Conservation (phyloP, 169 alveolate genomes). For the Cytauxzoon felis region DNA sequence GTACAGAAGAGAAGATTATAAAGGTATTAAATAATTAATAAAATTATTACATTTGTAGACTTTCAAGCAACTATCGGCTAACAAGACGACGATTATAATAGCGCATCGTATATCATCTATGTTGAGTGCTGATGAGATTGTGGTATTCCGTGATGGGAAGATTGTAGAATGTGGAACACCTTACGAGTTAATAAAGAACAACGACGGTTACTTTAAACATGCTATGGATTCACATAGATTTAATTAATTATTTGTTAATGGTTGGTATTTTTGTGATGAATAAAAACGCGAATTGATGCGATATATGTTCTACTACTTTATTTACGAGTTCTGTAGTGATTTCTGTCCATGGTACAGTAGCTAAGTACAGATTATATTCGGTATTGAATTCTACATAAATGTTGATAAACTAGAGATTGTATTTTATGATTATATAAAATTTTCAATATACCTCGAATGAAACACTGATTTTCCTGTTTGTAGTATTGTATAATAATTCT, state of each 20-base stretch:
- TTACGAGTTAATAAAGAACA: constrained; percentile 63
- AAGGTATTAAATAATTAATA: background rate
- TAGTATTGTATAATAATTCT: constrained; percentile 43
- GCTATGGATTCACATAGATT: constrained; percentile 55
- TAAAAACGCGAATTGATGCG: constrained; percentile 39
- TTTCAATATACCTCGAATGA: constrained; percentile 33
- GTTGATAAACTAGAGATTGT: constrained; percentile 24
- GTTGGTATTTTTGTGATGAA: constrained; percentile 49
- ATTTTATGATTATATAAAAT: background rate
- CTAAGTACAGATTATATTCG: constrained; percentile 47
- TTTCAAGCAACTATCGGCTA: constrained; percentile 59
- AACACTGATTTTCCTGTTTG: constrained; percentile 13
- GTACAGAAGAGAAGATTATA: constrained; percentile 69
- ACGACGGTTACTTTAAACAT: constrained; percentile 58
- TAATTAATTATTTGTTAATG: constrained; percentile 9
- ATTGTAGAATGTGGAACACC: constrained; percentile 86
- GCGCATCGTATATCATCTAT: constrained; percentile 89
- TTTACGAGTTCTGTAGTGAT: constrained; percentile 51
- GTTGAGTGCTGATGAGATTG: constrained; percentile 77
- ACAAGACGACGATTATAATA: constrained; percentile 83
- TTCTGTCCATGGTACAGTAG: constrained; percentile 56
- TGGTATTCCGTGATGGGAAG: constrained; percentile 80
- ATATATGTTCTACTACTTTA: constrained; percentile 33
- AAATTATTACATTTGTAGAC: constrained; percentile 14
- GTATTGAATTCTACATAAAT: constrained; percentile 55